Percentiles rank a stretch among this genome's conserved stretches.
These are phyloP conservation scores for Xylaria nigripes DNA, from an alignment of 495 filamentous ascomycete genomes.

Conservation along the genomic window DNA sequence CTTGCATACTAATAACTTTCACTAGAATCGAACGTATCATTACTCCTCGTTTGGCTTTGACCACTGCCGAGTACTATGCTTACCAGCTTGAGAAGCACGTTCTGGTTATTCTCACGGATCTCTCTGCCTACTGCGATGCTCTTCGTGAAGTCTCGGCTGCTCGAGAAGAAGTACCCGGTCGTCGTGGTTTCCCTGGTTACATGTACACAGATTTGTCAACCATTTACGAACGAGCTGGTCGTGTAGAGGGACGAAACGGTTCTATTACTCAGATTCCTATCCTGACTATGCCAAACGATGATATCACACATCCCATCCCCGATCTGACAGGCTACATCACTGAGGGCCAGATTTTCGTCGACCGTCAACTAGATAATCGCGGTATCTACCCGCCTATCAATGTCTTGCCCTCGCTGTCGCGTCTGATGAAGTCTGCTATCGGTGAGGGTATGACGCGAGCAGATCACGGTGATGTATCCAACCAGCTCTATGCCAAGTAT, in stretches of 20 bases:
- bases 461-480: slow-evolving; percentile 97
- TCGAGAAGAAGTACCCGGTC: slow-evolving; percentile 97
- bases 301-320: slow-evolving; percentile 99
- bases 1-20: slow-evolving; percentile 21
- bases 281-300: slow-evolving; percentile 98
- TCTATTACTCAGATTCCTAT: slow-evolving; percentile 99
- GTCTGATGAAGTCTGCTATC: slow-evolving; percentile 99
- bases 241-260: slow-evolving; percentile 93
- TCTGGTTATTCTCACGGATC: slow-evolving; percentile 93
- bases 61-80: slow-evolving; percentile 98
- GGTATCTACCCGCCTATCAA: slow-evolving; percentile 99
- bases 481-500: slow-evolving; percentile 99
- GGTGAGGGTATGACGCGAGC: slow-evolving; percentile 91
- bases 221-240: slow-evolving; percentile 98
- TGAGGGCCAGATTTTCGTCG: slow-evolving; percentile 96
- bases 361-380: slow-evolving; percentile 90
- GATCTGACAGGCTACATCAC: slow-evolving; percentile 99
- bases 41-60: slow-evolving; percentile 95
- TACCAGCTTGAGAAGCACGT: slow-evolving; percentile 99
- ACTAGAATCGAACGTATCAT: slow-evolving; percentile 97
- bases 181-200: slow-evolving; percentile 99
- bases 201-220: slow-evolving; percentile 99
- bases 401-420: slow-evolving; percentile 94
- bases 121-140: slow-evolving; percentile 97
- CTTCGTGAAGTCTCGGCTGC: slow-evolving; percentile 97